Percentiles rank a stretch among this genome's conserved stretches.
Evolutionary conservation across 768 basidiomycete species (phyloP).

Genomic region (Pulveroboletus frians): DNA sequence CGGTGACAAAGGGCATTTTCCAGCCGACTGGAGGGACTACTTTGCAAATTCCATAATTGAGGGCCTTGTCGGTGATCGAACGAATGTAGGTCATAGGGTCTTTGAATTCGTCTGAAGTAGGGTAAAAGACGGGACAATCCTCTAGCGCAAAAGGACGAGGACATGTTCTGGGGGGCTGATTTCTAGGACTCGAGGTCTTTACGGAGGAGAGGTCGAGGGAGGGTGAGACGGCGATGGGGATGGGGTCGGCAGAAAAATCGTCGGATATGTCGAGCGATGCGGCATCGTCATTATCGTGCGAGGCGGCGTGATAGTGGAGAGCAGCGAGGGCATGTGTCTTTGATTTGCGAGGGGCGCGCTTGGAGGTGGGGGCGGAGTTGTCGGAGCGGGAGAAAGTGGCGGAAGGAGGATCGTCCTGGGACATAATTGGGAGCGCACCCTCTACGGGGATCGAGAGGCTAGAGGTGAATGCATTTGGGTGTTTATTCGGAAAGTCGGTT

Average conservation of each 20-base stretch:
- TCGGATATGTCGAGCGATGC: conserved; percentile 38
- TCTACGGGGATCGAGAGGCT: conserved; percentile 76
- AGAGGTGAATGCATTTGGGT: conserved; percentile 48
- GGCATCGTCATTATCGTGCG: conserved; percentile 48
- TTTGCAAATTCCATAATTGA: conserved; percentile 88
- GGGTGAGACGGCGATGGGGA: conserved; percentile 59
- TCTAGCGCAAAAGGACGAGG: conserved; percentile 79
- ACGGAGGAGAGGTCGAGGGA: conserved; percentile 64
- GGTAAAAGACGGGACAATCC: conserved; percentile 88
- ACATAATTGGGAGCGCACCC: conserved; percentile 62
- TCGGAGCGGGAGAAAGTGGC: conserved; percentile 34
- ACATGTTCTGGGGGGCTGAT: conserved; percentile 33
- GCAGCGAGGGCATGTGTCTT: conserved; percentile 85
- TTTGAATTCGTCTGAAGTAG: conserved; percentile 85
- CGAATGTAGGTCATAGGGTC: conserved; percentile 94
- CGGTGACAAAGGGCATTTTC: conserved; percentile 94
- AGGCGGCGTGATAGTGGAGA: conserved; percentile 60
- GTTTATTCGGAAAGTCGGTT: conserved; percentile 48
- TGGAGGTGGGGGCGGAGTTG: conserved; percentile 41
- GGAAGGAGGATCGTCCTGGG: conserved; percentile 37
- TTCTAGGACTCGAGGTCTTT: conserved; percentile 57
- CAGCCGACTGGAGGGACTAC: conserved; percentile 89
- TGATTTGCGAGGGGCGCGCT: conserved; percentile 82
- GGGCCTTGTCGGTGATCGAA: conserved; percentile 66
- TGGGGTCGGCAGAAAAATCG: conserved; percentile 44